These are phyloP conservation scores for Posidonia australis DNA, from an alignment of 106 monocot genomes.

Conservation along the genomic window DNA sequence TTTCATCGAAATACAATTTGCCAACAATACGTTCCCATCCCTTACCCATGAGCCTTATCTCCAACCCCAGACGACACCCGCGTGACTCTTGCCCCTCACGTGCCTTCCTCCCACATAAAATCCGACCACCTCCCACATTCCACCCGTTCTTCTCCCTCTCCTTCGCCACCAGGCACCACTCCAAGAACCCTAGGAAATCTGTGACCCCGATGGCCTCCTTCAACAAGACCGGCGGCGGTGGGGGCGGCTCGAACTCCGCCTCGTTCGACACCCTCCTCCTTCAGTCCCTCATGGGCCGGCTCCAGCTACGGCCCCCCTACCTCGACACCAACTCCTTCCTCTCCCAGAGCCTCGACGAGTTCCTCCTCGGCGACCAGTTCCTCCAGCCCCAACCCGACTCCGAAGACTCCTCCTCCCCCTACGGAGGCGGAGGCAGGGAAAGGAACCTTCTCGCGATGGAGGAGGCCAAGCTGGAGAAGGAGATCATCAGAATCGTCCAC, in stretches of 20 bases:
- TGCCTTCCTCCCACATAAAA: no score
- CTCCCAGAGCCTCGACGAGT: slow-evolving; percentile 51
- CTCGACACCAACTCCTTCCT: slow-evolving; percentile 67
- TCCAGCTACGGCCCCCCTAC: slow-evolving; percentile 64
- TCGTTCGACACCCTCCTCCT: slow-evolving; percentile 61
- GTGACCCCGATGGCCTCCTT: slow-evolving; percentile 4
- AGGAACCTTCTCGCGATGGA: slow-evolving; percentile 44
- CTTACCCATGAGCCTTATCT: neutral
- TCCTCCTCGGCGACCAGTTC: slow-evolving; percentile 36
- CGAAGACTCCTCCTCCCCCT: slow-evolving; percentile 8
- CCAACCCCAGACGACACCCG: no score
- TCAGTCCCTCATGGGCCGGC: slow-evolving; percentile 62
- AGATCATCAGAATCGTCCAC: slow-evolving; percentile 66
- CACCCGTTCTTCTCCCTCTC: neutral
- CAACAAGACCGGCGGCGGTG: slow-evolving; percentile 14
- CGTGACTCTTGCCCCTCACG: neutral
- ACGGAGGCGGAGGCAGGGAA: slow-evolving; percentile 4
- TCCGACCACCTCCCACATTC: neutral
- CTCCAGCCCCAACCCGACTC: slow-evolving; percentile 5
- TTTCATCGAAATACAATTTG: no score
- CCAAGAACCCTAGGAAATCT: slow-evolving; percentile 1
- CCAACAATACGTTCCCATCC: no score
- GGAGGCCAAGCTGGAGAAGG: slow-evolving; percentile 80
- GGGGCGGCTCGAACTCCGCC: slow-evolving; percentile 2
- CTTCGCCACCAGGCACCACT: no score